Evolutionary conservation across 345 rosid genomes (phyloP).

Genomic region (Hypericum androsaemum): DNA sequence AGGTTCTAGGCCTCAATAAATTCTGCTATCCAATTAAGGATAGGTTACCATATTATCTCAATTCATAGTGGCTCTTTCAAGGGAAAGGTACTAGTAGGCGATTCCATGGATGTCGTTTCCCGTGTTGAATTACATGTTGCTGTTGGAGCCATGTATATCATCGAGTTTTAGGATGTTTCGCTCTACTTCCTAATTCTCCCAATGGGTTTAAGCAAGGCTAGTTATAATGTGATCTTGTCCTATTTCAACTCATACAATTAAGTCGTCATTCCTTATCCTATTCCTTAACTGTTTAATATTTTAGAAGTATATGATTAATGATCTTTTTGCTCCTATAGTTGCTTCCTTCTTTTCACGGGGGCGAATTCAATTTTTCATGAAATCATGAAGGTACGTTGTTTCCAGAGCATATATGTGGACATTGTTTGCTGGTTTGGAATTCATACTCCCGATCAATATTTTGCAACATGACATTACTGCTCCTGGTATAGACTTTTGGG

Average conservation of each 20-base stretch:
- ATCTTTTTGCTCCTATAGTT: no score
- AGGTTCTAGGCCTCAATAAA: no score
- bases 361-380: no score
- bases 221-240: slow-evolving; percentile 12
- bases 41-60: no score
- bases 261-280: no score
- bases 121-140: neutral
- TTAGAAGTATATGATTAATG: no score
- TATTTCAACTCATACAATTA: slow-evolving; percentile 22
- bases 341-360: no score
- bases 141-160: slow-evolving; percentile 17
- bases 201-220: neutral
- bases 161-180: slow-evolving; percentile 1
- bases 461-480: slow-evolving; percentile 42
- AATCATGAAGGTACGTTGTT: slow-evolving; percentile 1
- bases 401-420: neutral
- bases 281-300: no score
- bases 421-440: neutral
- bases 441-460: no score
- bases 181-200: slow-evolving; percentile 18
- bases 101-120: neutral
- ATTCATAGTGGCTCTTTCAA: no score
- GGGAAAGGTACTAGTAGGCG: no score
- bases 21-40: no score
- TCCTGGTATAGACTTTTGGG: slow-evolving; percentile 39